These are phyloP conservation scores for Scutellaria minor DNA, from an alignment of 257 asterid genomes.

Conservation along the genomic window DNA sequence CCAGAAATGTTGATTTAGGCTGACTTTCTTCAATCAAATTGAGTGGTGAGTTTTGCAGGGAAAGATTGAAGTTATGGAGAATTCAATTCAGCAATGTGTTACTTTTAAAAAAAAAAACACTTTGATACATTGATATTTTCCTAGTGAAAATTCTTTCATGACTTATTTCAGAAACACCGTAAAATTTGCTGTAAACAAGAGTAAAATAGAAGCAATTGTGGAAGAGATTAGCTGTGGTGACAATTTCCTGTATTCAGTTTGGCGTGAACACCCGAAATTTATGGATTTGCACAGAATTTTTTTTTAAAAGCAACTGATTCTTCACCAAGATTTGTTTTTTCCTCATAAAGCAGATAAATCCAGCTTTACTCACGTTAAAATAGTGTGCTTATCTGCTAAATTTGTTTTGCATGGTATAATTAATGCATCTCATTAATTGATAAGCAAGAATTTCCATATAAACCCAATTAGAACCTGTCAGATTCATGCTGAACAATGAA, in stretches of 20 bases:
- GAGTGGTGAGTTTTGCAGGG: not conserved
- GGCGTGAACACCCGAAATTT: conserved; percentile 35
- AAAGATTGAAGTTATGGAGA: too few relatives aligned
- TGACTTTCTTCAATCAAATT: not conserved
- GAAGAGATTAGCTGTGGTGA: not conserved
- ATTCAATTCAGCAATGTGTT: too few relatives aligned
- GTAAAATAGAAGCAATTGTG: not conserved
- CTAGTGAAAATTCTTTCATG: too few relatives aligned
- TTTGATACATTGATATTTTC: too few relatives aligned
- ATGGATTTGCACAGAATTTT: not conserved
- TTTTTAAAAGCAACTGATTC: conserved; percentile 31
- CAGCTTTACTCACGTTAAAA: conserved; percentile 51
- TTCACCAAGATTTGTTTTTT: conserved; percentile 31
- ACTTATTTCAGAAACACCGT: too few relatives aligned
- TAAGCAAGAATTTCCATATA: conserved; percentile 25
- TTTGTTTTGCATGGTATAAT: conserved; percentile 34
- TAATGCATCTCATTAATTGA: conserved; percentile 20
- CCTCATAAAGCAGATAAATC: conserved; percentile 25
- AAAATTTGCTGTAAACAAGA: conserved; percentile 13
- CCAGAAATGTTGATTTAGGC: not conserved
- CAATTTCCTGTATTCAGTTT: conserved; percentile 9
- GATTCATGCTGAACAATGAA: conserved; percentile 30
- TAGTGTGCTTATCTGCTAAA: conserved; percentile 27
- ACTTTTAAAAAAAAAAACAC: too few relatives aligned
- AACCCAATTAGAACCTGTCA: conserved; percentile 1